These are phyloP conservation scores for Clarkia xantiana DNA, from an alignment of 345 rosid species.

Conservation along the genomic window DNA sequence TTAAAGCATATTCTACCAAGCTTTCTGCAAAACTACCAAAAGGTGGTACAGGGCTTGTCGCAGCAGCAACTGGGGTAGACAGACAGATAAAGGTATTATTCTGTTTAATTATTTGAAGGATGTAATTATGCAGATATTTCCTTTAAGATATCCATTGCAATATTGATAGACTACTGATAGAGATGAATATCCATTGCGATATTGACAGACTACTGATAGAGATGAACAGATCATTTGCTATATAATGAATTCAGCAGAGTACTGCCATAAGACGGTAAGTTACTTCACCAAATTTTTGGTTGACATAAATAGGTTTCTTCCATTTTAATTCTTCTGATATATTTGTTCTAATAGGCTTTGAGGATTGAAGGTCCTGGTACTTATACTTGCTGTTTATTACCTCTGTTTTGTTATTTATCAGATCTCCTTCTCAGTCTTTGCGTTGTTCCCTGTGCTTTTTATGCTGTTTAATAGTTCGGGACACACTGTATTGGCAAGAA, in stretches of 20 bases:
- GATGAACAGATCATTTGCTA: constrained; percentile 90
- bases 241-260: constrained; percentile 92
- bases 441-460: too few relatives aligned
- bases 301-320: too few relatives aligned
- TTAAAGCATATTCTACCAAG: constrained; percentile 84
- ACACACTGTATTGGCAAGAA: too few relatives aligned
- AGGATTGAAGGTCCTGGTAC: too few relatives aligned
- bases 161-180: constrained; percentile 68
- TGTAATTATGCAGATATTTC: too few relatives aligned
- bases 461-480: too few relatives aligned
- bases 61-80: constrained; percentile 97
- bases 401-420: too few relatives aligned
- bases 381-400: too few relatives aligned
- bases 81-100: constrained; percentile 75
- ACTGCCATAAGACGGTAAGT: constrained; percentile 86
- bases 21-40: constrained; percentile 79
- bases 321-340: too few relatives aligned
- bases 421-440: too few relatives aligned
- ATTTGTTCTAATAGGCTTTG: too few relatives aligned
- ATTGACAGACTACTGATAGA: constrained; percentile 70
- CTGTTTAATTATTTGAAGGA: too few relatives aligned
- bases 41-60: constrained; percentile 92
- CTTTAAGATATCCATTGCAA: background rate
- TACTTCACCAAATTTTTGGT: background rate
- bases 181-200: constrained; percentile 34